phyloP scores from a whole-genome alignment of 345 rosid species.

The Camelina neglecta region DNA sequence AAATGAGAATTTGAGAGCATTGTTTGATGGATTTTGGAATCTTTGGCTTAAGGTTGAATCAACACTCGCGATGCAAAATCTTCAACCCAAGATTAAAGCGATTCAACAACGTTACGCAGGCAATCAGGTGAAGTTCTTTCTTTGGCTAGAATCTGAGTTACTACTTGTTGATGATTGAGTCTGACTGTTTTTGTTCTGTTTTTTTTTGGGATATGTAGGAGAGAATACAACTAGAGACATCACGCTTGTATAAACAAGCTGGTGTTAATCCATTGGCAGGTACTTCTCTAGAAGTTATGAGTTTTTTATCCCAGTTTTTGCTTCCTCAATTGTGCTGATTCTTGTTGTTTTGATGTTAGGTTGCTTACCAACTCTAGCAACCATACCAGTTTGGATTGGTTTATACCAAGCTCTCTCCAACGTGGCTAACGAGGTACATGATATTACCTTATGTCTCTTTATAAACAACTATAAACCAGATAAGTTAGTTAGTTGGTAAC shows the following conservation, averaged over 20 bases:
- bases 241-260: conserved; percentile 88
- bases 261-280: conserved; percentile 99
- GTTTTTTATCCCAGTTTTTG: neutral
- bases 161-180: neutral
- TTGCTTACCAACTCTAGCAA: conserved; percentile 92
- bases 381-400: conserved; percentile 98
- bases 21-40: neutral
- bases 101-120: conserved; percentile 99
- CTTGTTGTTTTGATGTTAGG: conserved; percentile 53
- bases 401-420: conserved; percentile 98
- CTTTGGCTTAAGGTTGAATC: conserved; percentile 81
- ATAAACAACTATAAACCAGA: neutral
- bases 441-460: neutral
- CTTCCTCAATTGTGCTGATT: conserved; percentile 11
- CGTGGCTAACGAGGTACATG: conserved; percentile 90
- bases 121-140: conserved; percentile 65
- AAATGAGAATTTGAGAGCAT: neutral
- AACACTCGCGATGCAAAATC: conserved; percentile 95
- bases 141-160: neutral
- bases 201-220: conserved; percentile 55
- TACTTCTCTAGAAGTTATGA: conserved; percentile 31
- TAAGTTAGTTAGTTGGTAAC: neutral
- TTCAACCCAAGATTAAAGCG: conserved; percentile 95
- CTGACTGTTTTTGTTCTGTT: conserved; percentile 13
- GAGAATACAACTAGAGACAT: conserved; percentile 95